Evolutionary conservation across 2,329 filamentous ascomycete species (phyloP).

Genomic region (Fusarium mexicanum): DNA sequence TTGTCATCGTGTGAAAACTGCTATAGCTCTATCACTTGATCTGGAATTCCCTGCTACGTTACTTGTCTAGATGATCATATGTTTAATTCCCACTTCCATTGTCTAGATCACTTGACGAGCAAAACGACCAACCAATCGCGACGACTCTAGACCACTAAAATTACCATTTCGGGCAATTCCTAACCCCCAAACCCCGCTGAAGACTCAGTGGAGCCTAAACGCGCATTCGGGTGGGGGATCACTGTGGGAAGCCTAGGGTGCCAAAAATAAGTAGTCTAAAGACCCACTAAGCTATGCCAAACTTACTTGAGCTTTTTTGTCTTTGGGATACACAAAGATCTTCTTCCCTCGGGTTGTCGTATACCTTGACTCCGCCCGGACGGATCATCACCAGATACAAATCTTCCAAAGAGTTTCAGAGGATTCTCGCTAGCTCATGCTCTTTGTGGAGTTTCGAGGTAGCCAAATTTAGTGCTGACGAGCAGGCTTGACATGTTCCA

Average conservation of each 20-base stretch:
- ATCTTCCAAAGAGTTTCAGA: not conserved
- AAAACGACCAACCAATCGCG: constrained; percentile 14
- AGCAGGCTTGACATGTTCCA: not conserved
- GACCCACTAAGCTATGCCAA: not conserved
- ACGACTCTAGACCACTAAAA: not conserved
- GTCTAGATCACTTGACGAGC: not conserved
- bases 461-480: not conserved
- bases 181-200: not conserved
- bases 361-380: not conserved
- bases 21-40: not conserved
- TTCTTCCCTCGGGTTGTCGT: not conserved
- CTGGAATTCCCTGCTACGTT: not conserved
- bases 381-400: not conserved
- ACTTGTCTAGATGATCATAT: not conserved
- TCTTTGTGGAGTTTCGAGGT: not conserved
- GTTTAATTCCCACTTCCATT: not conserved
- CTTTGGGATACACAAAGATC: not conserved
- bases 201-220: not conserved
- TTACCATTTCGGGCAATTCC: constrained; percentile 23
- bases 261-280: not conserved
- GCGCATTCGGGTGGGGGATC: not conserved
- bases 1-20: not conserved
- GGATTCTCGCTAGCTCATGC: not conserved
- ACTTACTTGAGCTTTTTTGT: not conserved
- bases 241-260: not conserved